phyloP scores from a whole-genome alignment of 192 early-diverging fungal genomes.

The Thamnidium elegans region DNA sequence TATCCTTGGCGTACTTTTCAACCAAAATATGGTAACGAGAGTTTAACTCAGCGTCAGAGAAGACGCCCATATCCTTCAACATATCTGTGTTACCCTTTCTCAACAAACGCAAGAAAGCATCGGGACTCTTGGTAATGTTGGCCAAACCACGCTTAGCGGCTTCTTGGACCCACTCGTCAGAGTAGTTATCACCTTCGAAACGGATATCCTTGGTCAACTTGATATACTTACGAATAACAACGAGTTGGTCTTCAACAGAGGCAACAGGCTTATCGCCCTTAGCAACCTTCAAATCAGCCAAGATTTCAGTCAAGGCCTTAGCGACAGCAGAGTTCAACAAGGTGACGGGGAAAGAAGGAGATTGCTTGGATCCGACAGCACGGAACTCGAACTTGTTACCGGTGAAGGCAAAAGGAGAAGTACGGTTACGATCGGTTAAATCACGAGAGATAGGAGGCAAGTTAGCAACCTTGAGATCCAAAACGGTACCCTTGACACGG shows the following conservation, averaged over 20 bases:
- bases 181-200: constrained; percentile 98
- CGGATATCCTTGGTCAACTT: constrained; percentile 77
- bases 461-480: constrained; percentile 94
- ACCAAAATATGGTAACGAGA: constrained; percentile 95
- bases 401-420: constrained; percentile 98
- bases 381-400: constrained; percentile 99
- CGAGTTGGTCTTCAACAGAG: constrained; percentile 84
- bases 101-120: constrained; percentile 83
- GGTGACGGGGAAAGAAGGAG: constrained; percentile 92
- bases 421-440: constrained; percentile 98
- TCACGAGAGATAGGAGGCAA: constrained; percentile 91
- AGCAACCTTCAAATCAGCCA: constrained; percentile 69
- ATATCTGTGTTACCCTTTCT: constrained; percentile 69
- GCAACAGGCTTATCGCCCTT: constrained; percentile 77
- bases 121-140: constrained; percentile 88
- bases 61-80: constrained; percentile 79
- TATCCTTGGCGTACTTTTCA: constrained; percentile 97
- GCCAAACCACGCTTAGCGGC: constrained; percentile 92
- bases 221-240: constrained; percentile 85
- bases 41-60: constrained; percentile 81
- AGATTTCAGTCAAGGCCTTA: constrained; percentile 72
- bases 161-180: constrained; percentile 88
- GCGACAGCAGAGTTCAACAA: constrained; percentile 92
- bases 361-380: constrained; percentile 97
- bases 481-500: constrained; percentile 90